phyloP scores from a whole-genome alignment of 257 asterid species.

The Pogostemon cablin region DNA sequence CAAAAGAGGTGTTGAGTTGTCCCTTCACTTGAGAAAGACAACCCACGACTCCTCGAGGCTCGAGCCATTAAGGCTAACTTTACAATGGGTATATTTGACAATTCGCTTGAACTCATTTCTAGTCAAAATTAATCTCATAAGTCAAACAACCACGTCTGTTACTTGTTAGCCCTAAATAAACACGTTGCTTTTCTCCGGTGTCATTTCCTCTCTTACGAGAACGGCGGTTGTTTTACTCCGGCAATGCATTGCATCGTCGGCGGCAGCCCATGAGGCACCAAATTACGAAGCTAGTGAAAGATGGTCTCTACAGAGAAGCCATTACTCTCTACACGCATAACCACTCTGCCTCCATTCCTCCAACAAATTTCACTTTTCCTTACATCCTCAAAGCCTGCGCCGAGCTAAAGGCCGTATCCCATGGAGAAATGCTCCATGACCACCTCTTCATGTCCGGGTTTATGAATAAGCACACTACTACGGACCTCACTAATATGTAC shows the following conservation, averaged over 20 bases:
- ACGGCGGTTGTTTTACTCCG: background rate
- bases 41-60: too few relatives aligned
- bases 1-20: too few relatives aligned
- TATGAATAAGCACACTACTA: constrained; percentile 49
- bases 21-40: too few relatives aligned
- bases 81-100: too few relatives aligned
- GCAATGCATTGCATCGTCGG: constrained; percentile 36
- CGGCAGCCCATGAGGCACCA: constrained; percentile 61
- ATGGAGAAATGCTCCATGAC: constrained; percentile 70
- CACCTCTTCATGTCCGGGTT: constrained; percentile 65
- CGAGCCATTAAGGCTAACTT: too few relatives aligned
- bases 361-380: constrained; percentile 73
- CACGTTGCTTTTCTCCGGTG: background rate
- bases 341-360: constrained; percentile 54
- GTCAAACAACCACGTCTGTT: background rate
- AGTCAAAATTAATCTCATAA: too few relatives aligned
- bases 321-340: constrained; percentile 50
- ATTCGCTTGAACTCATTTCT: background rate
- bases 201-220: constrained; percentile 5
- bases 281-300: constrained; percentile 60
- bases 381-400: constrained; percentile 85
- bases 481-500: constrained; percentile 67
- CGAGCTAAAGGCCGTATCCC: constrained; percentile 48
- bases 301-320: constrained; percentile 74
- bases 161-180: background rate